phyloP scores from a whole-genome alignment of 2,329 filamentous ascomycete species.

The Raffaelea albimanens region DNA sequence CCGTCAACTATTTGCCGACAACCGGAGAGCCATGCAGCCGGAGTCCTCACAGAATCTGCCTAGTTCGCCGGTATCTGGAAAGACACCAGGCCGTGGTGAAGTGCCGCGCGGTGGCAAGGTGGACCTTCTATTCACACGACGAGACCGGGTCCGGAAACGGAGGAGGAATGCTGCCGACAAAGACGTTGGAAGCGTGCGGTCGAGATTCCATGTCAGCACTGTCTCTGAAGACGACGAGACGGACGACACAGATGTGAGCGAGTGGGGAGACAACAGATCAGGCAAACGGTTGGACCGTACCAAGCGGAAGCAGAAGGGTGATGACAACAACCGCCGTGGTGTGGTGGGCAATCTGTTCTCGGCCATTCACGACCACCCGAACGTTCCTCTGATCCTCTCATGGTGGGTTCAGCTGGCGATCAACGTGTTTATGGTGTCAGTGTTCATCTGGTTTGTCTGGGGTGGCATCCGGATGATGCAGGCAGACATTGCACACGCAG shows the following conservation, averaged over 20 bases:
- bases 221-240: slow-evolving; percentile 36
- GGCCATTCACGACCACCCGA: slow-evolving; percentile 46
- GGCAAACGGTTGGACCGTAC: slow-evolving; percentile 9
- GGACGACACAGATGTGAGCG: slow-evolving; percentile 16
- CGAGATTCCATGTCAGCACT: slow-evolving; percentile 36
- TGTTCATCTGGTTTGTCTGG: slow-evolving; percentile 57
- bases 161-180: slow-evolving; percentile 41
- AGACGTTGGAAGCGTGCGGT: slow-evolving; percentile 41
- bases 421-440: slow-evolving; percentile 51
- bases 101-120: slow-evolving; percentile 38
- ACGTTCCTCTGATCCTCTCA: slow-evolving; percentile 48
- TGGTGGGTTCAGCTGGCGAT: slow-evolving; percentile 52
- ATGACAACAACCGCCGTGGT: slow-evolving; percentile 14
- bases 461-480: slow-evolving; percentile 60
- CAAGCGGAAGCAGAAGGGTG: background rate
- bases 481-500: slow-evolving; percentile 64
- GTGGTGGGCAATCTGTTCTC: slow-evolving; percentile 36
- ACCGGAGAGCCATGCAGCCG: background rate
- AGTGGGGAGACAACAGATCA: slow-evolving; percentile 8
- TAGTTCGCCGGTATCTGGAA: slow-evolving; percentile 9
- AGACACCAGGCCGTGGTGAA: slow-evolving; percentile 53
- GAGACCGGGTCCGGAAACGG: slow-evolving; percentile 42
- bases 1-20: slow-evolving; percentile 10
- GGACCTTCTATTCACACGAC: slow-evolving; percentile 22
- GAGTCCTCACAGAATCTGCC: slow-evolving; percentile 18